Percentiles rank a stretch among this genome's conserved stretches.
These are phyloP conservation scores for Elsinoe fawcettii DNA, from an alignment of 2,329 filamentous ascomycete species.

Conservation along the genomic window DNA sequence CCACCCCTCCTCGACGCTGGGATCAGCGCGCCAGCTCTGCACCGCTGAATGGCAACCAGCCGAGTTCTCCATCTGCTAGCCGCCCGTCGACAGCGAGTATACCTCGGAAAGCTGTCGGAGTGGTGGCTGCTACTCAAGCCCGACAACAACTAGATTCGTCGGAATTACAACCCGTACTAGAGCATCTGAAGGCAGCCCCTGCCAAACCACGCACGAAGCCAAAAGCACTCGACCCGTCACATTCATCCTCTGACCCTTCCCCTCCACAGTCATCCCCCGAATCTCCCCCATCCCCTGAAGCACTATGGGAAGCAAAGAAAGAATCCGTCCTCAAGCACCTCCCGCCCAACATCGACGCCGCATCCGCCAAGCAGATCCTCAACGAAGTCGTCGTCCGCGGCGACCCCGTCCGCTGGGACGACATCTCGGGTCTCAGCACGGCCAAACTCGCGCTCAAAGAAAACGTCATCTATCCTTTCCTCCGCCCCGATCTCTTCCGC, in stretches of 20 bases:
- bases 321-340: constrained; percentile 64
- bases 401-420: constrained; percentile 89
- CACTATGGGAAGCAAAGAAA: constrained; percentile 55
- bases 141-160: constrained; percentile 28
- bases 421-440: constrained; percentile 81
- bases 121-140: constrained; percentile 27
- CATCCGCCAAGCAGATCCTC: constrained; percentile 80
- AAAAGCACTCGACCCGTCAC: constrained; percentile 21
- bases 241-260: constrained; percentile 15
- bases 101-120: constrained; percentile 31
- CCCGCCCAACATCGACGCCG: constrained; percentile 71
- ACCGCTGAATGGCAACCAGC: not conserved
- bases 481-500: constrained; percentile 92
- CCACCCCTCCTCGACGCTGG: constrained; percentile 21
- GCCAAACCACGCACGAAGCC: constrained; percentile 18
- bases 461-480: constrained; percentile 92
- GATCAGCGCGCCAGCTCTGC: constrained; percentile 18
- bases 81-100: constrained; percentile 22
- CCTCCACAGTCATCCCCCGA: constrained; percentile 11
- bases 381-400: constrained; percentile 94
- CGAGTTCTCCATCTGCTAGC: constrained; percentile 2
- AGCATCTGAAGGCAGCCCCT: constrained; percentile 20
- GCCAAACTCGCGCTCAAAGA: constrained; percentile 91
- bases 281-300: constrained; percentile 18
- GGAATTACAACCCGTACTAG: constrained; percentile 14